These are phyloP conservation scores for Phytopythium mirpurense DNA, from an alignment of 352 stramenopile species.

Conservation along the genomic window DNA sequence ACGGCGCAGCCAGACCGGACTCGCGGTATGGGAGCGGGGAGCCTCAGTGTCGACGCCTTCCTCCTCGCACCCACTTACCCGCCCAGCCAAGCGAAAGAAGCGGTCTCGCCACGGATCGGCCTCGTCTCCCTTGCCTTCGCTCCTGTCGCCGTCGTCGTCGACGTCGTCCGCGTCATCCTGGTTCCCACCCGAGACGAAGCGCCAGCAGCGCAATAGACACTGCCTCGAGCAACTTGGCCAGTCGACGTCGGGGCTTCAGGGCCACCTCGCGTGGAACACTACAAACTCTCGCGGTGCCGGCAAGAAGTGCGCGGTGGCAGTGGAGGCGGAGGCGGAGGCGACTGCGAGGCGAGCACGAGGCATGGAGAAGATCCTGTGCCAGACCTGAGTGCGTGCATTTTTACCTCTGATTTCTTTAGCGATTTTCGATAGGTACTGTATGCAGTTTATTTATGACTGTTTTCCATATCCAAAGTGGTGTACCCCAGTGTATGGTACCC, in stretches of 20 bases:
- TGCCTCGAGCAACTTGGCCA: neutral
- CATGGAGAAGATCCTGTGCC: neutral
- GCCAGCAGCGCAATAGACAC: conserved; percentile 8
- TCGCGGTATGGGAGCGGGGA: conserved; percentile 25
- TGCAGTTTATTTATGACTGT: too few relatives aligned
- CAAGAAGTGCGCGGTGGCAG: conserved; percentile 5
- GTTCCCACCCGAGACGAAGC: conserved; percentile 25
- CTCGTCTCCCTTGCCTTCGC: conserved; percentile 24
- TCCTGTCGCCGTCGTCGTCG: conserved; percentile 11
- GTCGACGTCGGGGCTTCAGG: neutral
- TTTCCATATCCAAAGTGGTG: too few relatives aligned
- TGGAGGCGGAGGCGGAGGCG: neutral
- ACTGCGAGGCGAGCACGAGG: neutral
- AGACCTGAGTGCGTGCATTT: neutral
- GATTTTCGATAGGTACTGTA: too few relatives aligned
- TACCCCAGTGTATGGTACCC: too few relatives aligned
- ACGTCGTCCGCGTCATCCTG: conserved; percentile 20
- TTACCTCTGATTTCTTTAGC: neutral
- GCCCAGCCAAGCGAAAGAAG: conserved; percentile 61
- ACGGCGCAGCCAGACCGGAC: conserved; percentile 14
- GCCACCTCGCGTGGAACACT: neutral
- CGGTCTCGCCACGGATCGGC: conserved; percentile 38
- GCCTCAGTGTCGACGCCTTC: conserved; percentile 14
- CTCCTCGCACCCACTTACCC: neutral
- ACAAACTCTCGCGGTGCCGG: neutral